Base-by-base conservation (phyloP, 1,284 basidiomycete species). In the Rhodotorula sp. region DNA sequence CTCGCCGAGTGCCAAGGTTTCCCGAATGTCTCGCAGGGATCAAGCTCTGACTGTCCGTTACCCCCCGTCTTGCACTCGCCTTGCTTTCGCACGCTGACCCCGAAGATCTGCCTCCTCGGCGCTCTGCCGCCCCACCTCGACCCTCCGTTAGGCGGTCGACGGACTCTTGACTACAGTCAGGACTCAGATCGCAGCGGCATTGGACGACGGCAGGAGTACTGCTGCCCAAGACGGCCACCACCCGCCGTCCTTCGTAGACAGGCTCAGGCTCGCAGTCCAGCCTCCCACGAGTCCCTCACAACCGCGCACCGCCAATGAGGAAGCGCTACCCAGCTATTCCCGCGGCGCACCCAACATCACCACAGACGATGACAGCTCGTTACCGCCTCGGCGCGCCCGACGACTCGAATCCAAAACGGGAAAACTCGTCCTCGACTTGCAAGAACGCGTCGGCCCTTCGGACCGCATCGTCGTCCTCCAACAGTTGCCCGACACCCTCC, bases 391-490 rank as follows among this genome's bases (percentile, higher is more conserved):
- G 12, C 61, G 67, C 15, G 44, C 65, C 0, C 73, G 72, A 46
- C 46, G 46, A 5, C 58, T 70, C 48, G 29, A 55, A 15, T 61
- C 56, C 24, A 64, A 67, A 37, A 51, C 61, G 4, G 59, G 64
- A 10, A 72, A 69, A 55, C 57, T 74, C 18, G 20, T 22, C 37
- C 67, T 76, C n/a, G 51, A 67, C 20, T 3, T 74, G 10, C 26
- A 45, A 0, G 75, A 73, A 2, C 24, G 66, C 15, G 72, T 72
- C 15, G 44, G 37, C 37, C 37, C 37, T 12, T 10, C 55, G 24
- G 63, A 73, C 33, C 69, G 71, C 7, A 53, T 74, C 53, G 60
- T 75, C 42, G 33, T 75, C 10, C 44, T 69, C 2, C 74, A 75
- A 42, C 62, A 62, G 6, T 37, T 57, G 10, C 67, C 69, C 2